Base-by-base conservation (phyloP, 768 basidiomycete species). In the Galerina marginata region DNA sequence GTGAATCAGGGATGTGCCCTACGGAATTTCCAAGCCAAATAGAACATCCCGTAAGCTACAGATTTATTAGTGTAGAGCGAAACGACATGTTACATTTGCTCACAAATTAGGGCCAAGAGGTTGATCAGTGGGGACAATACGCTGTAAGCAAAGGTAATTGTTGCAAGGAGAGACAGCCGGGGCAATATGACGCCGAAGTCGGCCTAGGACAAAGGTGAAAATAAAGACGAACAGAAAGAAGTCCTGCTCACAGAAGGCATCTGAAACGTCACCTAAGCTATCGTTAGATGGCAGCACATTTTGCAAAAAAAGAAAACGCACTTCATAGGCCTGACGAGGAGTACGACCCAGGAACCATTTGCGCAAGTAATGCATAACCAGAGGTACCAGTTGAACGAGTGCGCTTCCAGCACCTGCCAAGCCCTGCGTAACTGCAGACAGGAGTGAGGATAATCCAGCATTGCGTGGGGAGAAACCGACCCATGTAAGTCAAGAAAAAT, bases 271-370 rank as follows among this genome's bases (percentile, higher is more conserved):
- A 83, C 81, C 73, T 76, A 48, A 2, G 20, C 15, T 48, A 10
- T 43, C 20, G 46, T 36, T n/a, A 45, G 47, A 43, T 26, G 25
- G 53, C 66, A 47, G 50, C n/a, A 23, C 15, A 42, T 12, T 46
- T 29, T 26, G 49, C n/a, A n/a, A 36, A 7, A 43, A 49, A 43
- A 37, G n/a, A 14, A 25, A 10, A 58, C 59, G 20, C 23, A 65
- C 66, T 46, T 56, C 73, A 66, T 79, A 90, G 4, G 88, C 84
- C 57, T 87, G 81, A 16, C 88, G 78, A 37, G 87, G 86, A 3
- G 90, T 88, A n/a, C 85, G 81, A 3, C 88, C 90, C 40, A 87
- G 74, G 52, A 91, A 80, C 78, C 85, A 83, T 63, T 89, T 84
- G 63, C 83, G 83, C 54, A 89, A 69, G 65, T 82, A 89, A 71